phyloP scores from a whole-genome alignment of 768 basidiomycete species.

The Leucosporidium scottii region DNA sequence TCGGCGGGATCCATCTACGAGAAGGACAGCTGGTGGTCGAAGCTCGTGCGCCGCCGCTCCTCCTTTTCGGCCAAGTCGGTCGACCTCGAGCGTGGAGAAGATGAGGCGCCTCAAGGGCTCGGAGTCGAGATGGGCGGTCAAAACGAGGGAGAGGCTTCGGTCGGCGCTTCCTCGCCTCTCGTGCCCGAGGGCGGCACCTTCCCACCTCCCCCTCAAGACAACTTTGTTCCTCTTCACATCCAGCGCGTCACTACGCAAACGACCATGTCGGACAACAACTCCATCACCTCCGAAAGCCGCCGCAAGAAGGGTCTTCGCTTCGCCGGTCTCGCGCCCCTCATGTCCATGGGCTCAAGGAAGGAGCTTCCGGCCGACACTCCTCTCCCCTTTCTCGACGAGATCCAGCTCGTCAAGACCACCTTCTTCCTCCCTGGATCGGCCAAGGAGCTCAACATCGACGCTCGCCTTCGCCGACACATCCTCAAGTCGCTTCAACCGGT shows the following conservation, averaged over 20 bases:
- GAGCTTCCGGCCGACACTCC: conserved; percentile 5
- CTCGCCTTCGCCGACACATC: conserved; percentile 36
- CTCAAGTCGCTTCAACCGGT: conserved; percentile 4
- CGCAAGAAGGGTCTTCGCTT: conserved; percentile 1
- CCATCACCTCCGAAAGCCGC: not conserved
- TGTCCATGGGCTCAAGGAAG: not conserved
- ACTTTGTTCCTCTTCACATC: not conserved
- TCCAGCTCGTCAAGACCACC: conserved; percentile 36
- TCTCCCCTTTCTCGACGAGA: conserved; percentile 38
- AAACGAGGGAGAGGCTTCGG: too few species aligned
- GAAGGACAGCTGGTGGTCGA: conserved; percentile 5
- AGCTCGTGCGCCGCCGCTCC: not conserved
- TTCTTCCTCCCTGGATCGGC: conserved; percentile 35
- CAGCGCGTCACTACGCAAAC: not conserved
- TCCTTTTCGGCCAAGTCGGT: not conserved
- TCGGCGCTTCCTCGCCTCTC: too few species aligned
- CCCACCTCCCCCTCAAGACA: too few species aligned
- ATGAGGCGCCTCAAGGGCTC: not conserved
- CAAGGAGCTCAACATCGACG: conserved; percentile 36
- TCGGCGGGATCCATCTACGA: not conserved
- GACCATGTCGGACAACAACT: not conserved
- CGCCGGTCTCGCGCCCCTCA: conserved; percentile 4
- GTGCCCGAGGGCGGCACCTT: too few species aligned
- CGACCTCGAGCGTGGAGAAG: not conserved
- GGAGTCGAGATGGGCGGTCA: not conserved